Conservation (phyloP, 306 rosid genomes). For the Adenanthera pavonina region DNA sequence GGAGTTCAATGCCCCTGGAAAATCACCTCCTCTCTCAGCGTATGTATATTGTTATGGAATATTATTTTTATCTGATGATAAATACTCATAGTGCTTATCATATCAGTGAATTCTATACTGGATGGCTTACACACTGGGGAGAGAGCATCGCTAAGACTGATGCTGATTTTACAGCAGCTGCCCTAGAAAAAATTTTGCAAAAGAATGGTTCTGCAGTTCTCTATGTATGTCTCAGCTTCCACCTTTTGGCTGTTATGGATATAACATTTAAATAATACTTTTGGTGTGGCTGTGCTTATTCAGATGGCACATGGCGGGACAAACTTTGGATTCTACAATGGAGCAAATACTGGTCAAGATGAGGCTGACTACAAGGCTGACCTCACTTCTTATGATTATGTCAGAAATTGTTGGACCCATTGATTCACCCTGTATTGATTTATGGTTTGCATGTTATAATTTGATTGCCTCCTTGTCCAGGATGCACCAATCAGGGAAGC, state of each 20-base stretch:
- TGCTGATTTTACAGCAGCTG: constrained; percentile 77
- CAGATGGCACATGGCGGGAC: constrained; percentile 98
- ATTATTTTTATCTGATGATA: constrained; percentile 28
- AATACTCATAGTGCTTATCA: constrained; percentile 46
- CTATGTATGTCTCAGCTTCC: constrained; percentile 61
- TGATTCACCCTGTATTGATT: constrained; percentile 22
- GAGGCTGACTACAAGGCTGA: constrained; percentile 83
- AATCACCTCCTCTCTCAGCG: constrained; percentile 94
- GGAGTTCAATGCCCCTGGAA: constrained; percentile 89
- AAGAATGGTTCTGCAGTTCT: constrained; percentile 88
- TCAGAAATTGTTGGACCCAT: constrained; percentile 48
- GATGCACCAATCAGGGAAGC: constrained; percentile 94
- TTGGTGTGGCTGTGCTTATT: constrained; percentile 40
- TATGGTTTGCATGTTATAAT: constrained; percentile 24
- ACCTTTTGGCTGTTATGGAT: constrained; percentile 25
- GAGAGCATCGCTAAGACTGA: constrained; percentile 71
- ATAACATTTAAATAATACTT: constrained; percentile 29
- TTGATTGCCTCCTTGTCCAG: constrained; percentile 53
- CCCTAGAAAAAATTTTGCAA: constrained; percentile 71
- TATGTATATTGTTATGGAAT: constrained; percentile 51
- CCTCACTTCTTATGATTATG: constrained; percentile 95
- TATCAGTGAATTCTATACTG: constrained; percentile 93
- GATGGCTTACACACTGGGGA: constrained; percentile 99
- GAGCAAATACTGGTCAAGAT: constrained; percentile 74
- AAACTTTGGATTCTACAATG: constrained; percentile 91